Conservation (phyloP, 2,329 filamentous ascomycete genomes). For the Cryphonectria parasitica region DNA sequence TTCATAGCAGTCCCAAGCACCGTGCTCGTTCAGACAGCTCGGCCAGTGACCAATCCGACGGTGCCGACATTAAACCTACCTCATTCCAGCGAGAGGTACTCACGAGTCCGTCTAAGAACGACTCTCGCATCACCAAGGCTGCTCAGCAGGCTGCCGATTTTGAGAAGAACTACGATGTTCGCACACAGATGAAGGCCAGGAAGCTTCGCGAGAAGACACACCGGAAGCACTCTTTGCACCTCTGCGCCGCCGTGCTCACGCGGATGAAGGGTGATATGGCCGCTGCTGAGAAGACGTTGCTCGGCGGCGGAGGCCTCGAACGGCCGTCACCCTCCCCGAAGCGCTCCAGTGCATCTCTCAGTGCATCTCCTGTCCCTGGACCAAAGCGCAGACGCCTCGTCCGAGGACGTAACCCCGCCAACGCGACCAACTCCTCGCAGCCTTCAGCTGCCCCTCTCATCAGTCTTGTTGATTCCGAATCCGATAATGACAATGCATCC, state of each 20-base stretch:
- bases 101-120: slow-evolving; percentile 32
- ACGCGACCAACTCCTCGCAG: slow-evolving; percentile 4
- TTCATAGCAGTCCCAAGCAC: slow-evolving; percentile 39
- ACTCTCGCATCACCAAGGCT: not conserved
- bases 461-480: slow-evolving; percentile 24
- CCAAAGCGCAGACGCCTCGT: slow-evolving; percentile 27
- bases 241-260: slow-evolving; percentile 17
- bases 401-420: slow-evolving; percentile 17
- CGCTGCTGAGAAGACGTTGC: slow-evolving; percentile 8
- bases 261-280: slow-evolving; percentile 17
- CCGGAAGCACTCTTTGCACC: slow-evolving; percentile 7
- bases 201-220: slow-evolving; percentile 26
- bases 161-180: slow-evolving; percentile 23
- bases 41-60: slow-evolving; percentile 59
- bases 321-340: slow-evolving; percentile 8
- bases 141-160: slow-evolving; percentile 15
- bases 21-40: slow-evolving; percentile 57
- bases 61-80: slow-evolving; percentile 67
- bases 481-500: slow-evolving; percentile 17
- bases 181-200: slow-evolving; percentile 25
- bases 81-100: slow-evolving; percentile 50
- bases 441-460: slow-evolving; percentile 13
- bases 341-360: slow-evolving; percentile 19
- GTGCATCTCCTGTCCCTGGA: slow-evolving; percentile 18
- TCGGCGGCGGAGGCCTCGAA: not conserved